Conservation (phyloP, 805 yeast species). For the Saturnispora ahearnii region DNA sequence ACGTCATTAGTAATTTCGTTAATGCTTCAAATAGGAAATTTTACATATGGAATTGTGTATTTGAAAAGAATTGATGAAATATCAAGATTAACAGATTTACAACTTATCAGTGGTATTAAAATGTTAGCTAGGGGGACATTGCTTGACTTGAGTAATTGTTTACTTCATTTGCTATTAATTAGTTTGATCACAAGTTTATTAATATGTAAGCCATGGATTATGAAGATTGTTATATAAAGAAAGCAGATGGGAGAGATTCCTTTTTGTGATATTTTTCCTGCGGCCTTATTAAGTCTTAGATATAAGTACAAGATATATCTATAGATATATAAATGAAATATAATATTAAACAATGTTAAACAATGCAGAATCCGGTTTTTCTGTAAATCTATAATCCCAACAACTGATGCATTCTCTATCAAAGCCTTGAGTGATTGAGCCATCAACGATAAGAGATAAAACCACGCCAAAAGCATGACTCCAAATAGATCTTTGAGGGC, state of each 20-base stretch:
- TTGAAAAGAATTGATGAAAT: constrained; percentile 4
- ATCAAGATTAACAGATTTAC: constrained; percentile 10
- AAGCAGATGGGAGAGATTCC: no score
- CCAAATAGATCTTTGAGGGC: constrained; percentile 44
- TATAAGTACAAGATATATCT: no score
- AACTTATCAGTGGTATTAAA: constrained; percentile 6
- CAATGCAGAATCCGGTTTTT: constrained; percentile 46
- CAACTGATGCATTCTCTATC: constrained; percentile 45
- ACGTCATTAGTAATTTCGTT: background rate
- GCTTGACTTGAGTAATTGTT: constrained; percentile 13
- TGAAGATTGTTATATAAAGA: constrained; percentile 3
- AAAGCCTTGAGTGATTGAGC: constrained; percentile 29
- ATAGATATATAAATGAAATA: background rate
- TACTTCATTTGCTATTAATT: constrained; percentile 11
- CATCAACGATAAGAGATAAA: constrained; percentile 52
- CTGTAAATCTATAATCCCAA: constrained; percentile 59
- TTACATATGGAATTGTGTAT: constrained; percentile 6
- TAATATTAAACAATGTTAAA: constrained; percentile 11
- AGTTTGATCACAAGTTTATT: constrained; percentile 6
- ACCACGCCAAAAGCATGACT: constrained; percentile 66
- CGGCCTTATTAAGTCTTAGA: no score
- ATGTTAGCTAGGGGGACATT: constrained; percentile 13
- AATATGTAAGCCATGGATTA: background rate
- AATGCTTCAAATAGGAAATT: background rate
- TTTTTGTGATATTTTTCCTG: no score